Conservation (phyloP, 805 yeast genomes). For the Cyberlindnera saturnus region DNA sequence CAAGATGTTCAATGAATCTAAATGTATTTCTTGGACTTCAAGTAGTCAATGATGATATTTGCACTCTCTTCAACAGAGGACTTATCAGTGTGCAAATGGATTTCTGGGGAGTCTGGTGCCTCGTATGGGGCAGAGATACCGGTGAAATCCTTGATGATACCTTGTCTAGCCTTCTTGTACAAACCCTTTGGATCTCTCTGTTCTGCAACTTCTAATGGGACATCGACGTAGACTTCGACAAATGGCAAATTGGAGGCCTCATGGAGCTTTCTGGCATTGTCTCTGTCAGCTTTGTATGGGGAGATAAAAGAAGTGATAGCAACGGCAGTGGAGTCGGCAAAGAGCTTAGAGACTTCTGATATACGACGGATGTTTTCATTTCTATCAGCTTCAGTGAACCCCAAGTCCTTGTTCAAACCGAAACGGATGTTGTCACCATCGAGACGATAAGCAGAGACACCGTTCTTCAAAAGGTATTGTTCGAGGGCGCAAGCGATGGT, state of each 20-base stretch:
- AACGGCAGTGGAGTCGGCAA: constrained; percentile 87
- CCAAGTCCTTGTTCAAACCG: constrained; percentile 92
- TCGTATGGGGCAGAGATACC: constrained; percentile 96
- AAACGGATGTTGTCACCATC: constrained; percentile 95
- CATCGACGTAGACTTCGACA: constrained; percentile 88
- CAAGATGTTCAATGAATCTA: neutral
- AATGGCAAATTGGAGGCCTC: constrained; percentile 70
- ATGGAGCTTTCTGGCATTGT: constrained; percentile 80
- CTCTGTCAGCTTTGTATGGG: constrained; percentile 83
- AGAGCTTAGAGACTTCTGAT: constrained; percentile 87
- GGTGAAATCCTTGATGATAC: constrained; percentile 88
- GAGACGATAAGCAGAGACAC: constrained; percentile 73
- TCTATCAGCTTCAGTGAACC: constrained; percentile 86
- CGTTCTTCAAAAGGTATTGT: constrained; percentile 65
- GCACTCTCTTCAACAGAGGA: constrained; percentile 79
- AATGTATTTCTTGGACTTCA: constrained; percentile 41
- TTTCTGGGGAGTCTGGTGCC: constrained; percentile 81
- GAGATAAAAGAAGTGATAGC: constrained; percentile 90
- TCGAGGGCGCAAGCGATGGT: constrained; percentile 95
- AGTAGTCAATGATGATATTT: constrained; percentile 59
- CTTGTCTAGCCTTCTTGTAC: constrained; percentile 95
- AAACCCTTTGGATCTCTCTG: constrained; percentile 96
- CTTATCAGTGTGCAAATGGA: constrained; percentile 70
- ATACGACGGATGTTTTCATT: constrained; percentile 94
- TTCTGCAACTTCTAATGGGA: constrained; percentile 91